Percentiles rank a stretch among this genome's conserved stretches.
Evolutionary conservation across 768 basidiomycete genomes (phyloP).

Genomic region (Lentinula boryana): DNA sequence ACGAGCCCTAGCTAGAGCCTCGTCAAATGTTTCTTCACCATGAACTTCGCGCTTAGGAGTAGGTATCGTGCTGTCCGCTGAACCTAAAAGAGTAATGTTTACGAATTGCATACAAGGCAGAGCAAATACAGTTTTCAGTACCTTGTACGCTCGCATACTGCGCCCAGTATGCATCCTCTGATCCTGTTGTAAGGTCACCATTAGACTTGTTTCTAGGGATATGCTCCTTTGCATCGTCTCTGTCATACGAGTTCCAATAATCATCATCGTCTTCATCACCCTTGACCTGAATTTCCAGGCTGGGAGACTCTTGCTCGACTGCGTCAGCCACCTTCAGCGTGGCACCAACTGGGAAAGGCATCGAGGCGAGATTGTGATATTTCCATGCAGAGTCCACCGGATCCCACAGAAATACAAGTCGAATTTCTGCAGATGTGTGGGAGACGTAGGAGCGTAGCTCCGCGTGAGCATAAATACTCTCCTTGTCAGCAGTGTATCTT

Average conservation of each 20-base stretch:
- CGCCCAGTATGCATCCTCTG: conserved; percentile 69
- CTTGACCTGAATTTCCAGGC: conserved; percentile 14
- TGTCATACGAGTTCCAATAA: conserved; percentile 68
- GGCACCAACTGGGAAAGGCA: conserved; percentile 60
- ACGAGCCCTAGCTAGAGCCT: background rate
- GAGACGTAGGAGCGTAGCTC: conserved; percentile 14
- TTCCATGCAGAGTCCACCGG: conserved; percentile 42
- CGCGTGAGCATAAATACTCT: conserved; percentile 52
- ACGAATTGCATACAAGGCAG: background rate
- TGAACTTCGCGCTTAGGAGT: conserved; percentile 19
- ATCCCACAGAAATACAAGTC: conserved; percentile 70
- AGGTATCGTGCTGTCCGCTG: conserved; percentile 63
- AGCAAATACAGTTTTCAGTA: conserved; percentile 19
- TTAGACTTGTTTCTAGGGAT: conserved; percentile 10
- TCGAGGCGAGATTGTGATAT: conserved; percentile 62
- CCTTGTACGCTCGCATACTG: conserved; percentile 68
- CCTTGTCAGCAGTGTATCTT: conserved; percentile 33
- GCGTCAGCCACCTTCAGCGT: conserved; percentile 16
- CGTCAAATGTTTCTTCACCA: conserved; percentile 10
- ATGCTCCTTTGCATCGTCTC: conserved; percentile 25
- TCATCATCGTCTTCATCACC: conserved; percentile 43
- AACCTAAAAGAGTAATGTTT: conserved; percentile 34
- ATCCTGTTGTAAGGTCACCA: background rate
- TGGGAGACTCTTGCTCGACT: background rate
- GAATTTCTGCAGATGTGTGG: conserved; percentile 40